Base-by-base conservation (phyloP, 2,329 filamentous ascomycete species). In the Pyrenochaeta sp. region DNA sequence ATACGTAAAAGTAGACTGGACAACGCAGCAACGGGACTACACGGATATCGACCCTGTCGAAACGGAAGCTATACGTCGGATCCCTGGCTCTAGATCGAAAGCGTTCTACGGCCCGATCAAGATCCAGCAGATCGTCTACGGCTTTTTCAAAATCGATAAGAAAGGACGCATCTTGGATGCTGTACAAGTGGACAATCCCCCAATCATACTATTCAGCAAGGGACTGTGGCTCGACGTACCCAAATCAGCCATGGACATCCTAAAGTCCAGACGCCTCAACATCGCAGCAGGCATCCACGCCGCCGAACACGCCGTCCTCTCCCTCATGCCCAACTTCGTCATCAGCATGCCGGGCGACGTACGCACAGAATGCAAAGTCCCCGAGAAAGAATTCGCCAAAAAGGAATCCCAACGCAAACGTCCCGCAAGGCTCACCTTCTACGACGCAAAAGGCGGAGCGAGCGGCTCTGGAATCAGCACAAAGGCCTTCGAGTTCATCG, bases 211-310 rank as follows among this genome's bases (percentile, higher is more conserved):
- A 3, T 85, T 89, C 72, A 91, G 88, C 69, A 96, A 95, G 74
- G 95, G 93, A 39, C 91, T 97, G 88, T 99, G 95, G 95, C 85
- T 98, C 13, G 94, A 98, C 73, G 88, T 99, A 2, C 94, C 95
- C 0, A 89, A 88, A 60, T 77, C 77, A 0, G 93, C 93, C 0
- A 85, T 98, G 5, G 87, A 92, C 13, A 93, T 97, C 42, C 84
- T 99, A 1, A 85, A 89, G 40, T 85, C 85, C 0, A 83, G 89
- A 7, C 83, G 88, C 0, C 82, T 98, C 32, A 92, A 97, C 74
- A 85, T 94, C 9, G 94, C 92, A 0, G 95, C 90, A 0, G 92
- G 91, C 0, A 97, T 99, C 56, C 95, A 98, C 73, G 94, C 94
- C 0, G 94, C 95, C 2, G 93, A 98, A 78, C 95, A 99, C 75